Base-by-base conservation (phyloP, 495 filamentous ascomycete species). In the Podospora tetraspora region DNA sequence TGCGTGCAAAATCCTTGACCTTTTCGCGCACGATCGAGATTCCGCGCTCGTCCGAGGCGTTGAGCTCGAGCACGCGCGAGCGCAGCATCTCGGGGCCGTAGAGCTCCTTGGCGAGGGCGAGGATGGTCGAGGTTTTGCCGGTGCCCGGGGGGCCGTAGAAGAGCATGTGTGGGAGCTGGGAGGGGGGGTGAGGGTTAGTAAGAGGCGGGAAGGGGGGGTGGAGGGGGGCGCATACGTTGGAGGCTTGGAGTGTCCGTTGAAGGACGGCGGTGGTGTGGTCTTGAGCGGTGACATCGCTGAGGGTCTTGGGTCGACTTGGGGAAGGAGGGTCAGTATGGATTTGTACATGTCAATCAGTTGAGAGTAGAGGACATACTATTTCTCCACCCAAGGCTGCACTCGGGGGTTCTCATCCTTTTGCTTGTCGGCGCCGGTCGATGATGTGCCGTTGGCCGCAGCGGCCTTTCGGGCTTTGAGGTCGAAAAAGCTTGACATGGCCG, bases 131-230 rank as follows among this genome's bases (percentile, higher is more conserved):
- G n/a, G 95, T 99, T 80, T 99, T 99, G 70, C 95, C 95, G 1
- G 96, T 99, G 57, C 95, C 95, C 0, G 95, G 95, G 0, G 95
- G 96, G 8, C 96, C 96, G 74, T 99, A 99, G 84, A 98, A 98
- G 76, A 99, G 92, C 93, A 99, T 97, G 79, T 99, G 96, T 23
- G 95, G 95, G 61, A 99, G 90, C 91, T 94, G 66, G n/a, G 64
- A 25, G 16, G 30, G 21, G 29, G 70, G 57, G 68, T 19, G 34
- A 62, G 12, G 22, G 34, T 71, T 30, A 57, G 56, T 32, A 34
- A 67, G 59, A 52, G 29, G 7, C 7, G 32, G 32, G 0, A 34
- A 3, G 57, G 57, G 57, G 22, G 16, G 22, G 27, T 30, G 13
- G 34, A 13, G 6, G 61, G 58, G 67, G 59, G 16, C n/a, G 73